These are phyloP conservation scores for Lipomyces sp. DNA, from an alignment of 805 yeast genomes.

Conservation along the genomic window DNA sequence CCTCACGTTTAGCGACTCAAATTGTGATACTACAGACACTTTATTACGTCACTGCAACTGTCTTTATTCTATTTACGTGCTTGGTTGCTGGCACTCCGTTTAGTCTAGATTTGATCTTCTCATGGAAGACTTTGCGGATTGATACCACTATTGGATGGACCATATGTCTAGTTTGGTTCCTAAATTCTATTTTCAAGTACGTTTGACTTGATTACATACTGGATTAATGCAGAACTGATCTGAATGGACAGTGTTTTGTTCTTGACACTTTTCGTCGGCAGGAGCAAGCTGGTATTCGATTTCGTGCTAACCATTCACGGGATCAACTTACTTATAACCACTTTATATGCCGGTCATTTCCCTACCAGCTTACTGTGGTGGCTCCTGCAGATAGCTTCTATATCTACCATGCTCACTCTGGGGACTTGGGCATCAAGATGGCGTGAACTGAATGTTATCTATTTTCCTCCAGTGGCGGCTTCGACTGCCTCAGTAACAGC, in stretches of 20 bases:
- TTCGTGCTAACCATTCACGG: conserved; percentile 93
- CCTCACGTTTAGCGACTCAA: conserved; percentile 66
- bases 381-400: conserved; percentile 72
- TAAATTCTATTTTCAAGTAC: conserved; percentile 67
- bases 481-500: conserved; percentile 6
- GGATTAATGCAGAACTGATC: not conserved
- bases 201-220: not conserved
- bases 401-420: conserved; percentile 69
- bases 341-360: conserved; percentile 65
- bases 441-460: conserved; percentile 87
- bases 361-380: conserved; percentile 85
- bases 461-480: conserved; percentile 52
- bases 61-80: conserved; percentile 68
- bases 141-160: conserved; percentile 83
- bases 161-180: conserved; percentile 74
- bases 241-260: conserved; percentile 64
- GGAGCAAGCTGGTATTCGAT: conserved; percentile 94
- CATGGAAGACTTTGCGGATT: conserved; percentile 75
- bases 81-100: conserved; percentile 73
- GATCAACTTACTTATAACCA: conserved; percentile 71
- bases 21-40: conserved; percentile 76
- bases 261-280: conserved; percentile 84
- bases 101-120: conserved; percentile 70
- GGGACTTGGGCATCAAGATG: conserved; percentile 92
- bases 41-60: conserved; percentile 74